Conservation (phyloP, 768 basidiomycete species). For the Mycena maculata region DNA sequence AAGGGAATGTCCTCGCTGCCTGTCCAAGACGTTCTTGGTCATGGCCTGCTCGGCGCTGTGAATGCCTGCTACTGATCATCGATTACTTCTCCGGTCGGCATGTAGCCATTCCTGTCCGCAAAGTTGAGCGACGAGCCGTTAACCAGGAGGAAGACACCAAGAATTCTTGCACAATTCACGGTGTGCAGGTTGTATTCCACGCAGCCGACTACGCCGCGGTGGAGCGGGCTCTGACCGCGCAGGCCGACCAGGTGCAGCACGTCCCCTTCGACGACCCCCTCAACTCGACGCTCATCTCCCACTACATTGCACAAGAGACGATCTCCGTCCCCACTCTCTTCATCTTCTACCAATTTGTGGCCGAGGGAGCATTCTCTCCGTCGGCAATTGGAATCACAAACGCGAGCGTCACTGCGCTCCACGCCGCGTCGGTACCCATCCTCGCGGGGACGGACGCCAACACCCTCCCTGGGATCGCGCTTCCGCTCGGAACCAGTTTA, state of each 20-base stretch:
- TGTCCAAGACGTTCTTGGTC: too few relatives aligned
- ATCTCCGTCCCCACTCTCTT: conserved; percentile 8
- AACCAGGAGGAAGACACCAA: too few relatives aligned
- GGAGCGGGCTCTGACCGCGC: conserved; percentile 1
- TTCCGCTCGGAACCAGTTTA: conserved; percentile 15
- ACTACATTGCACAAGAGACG: conserved; percentile 5
- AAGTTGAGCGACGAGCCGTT: too few relatives aligned
- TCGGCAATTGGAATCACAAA: not conserved
- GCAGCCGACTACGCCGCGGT: conserved; percentile 13
- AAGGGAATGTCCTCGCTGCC: too few relatives aligned
- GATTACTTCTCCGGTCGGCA: too few relatives aligned
- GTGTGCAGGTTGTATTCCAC: conserved; percentile 13
- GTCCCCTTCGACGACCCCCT: not conserved
- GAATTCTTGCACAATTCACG: too few relatives aligned
- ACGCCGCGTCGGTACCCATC: conserved; percentile 1
- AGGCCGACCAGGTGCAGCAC: conserved; percentile 12
- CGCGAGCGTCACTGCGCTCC: not conserved
- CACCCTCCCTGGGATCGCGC: not conserved
- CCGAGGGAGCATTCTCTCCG: not conserved
- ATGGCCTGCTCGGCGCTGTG: too few relatives aligned
- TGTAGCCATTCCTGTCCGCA: too few relatives aligned
- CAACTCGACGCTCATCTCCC: not conserved
- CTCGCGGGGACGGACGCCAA: conserved; percentile 17
- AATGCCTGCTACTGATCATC: too few relatives aligned
- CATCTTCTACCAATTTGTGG: not conserved